Conservation (phyloP, 2,329 filamentous ascomycete species). For the Aureobasidium mangrovei region DNA sequence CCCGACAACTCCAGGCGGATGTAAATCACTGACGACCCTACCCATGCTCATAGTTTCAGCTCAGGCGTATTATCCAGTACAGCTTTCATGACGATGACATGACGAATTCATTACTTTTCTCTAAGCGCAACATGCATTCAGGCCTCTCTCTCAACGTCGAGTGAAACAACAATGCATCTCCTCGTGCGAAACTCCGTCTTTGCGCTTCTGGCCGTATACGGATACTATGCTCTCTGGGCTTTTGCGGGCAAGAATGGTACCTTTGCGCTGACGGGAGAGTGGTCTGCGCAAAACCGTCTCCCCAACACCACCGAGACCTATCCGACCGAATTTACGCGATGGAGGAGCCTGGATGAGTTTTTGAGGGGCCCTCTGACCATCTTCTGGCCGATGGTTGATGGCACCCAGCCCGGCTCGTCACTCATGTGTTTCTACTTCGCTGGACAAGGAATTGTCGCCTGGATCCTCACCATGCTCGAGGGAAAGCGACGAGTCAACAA, state of each 20-base stretch:
- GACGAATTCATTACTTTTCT: not conserved
- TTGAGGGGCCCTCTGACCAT: not conserved
- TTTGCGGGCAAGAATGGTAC: constrained; percentile 4
- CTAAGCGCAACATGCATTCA: not conserved
- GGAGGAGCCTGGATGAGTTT: not conserved
- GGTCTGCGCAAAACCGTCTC: constrained; percentile 3
- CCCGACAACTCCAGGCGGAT: no score
- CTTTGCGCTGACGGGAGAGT: not conserved
- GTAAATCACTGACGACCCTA: no score
- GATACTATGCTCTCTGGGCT: constrained; percentile 4
- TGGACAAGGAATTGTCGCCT: constrained; percentile 9
- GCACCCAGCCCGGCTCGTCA: not conserved
- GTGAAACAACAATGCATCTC: not conserved
- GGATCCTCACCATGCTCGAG: constrained; percentile 9
- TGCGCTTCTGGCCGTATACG: not conserved
- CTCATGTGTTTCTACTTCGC: constrained; percentile 13
- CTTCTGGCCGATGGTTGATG: constrained; percentile 13
- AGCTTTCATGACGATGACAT: not conserved
- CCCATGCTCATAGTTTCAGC: no score
- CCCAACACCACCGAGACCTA: not conserved
- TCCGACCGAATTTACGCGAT: constrained; percentile 6
- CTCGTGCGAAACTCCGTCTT: not conserved
- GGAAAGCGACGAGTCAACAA: not conserved
- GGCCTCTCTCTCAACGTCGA: not conserved
- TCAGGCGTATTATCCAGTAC: not conserved